A percentile compares a stretch with the other conserved stretches of the same genome.
phyloP scores from a whole-genome alignment of 306 rosid species.

The Macrotyloma uniflorum region DNA sequence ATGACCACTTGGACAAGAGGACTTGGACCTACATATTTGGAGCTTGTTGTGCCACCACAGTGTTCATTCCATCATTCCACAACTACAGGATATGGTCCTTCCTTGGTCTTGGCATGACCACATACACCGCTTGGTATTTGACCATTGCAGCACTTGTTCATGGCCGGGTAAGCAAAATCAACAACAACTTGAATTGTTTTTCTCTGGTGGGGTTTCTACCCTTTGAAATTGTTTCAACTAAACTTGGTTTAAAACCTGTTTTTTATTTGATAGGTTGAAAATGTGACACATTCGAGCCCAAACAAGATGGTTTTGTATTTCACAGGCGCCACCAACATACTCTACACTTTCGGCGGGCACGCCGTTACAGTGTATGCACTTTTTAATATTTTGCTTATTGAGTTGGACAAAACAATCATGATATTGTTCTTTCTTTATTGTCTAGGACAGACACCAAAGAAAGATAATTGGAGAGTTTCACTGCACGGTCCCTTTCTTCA shows the following conservation, averaged over 20 bases:
- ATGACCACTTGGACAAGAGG: constrained; percentile 81
- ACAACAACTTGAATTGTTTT: constrained; percentile 1
- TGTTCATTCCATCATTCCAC: constrained; percentile 88
- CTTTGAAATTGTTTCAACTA: constrained; percentile 2
- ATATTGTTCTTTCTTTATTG: constrained; percentile 32
- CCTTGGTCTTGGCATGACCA: constrained; percentile 93
- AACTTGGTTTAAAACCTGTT: background rate
- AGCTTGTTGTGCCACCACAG: constrained; percentile 92
- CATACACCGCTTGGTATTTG: constrained; percentile 90
- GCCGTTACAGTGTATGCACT: constrained; percentile 48
- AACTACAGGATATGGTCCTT: constrained; percentile 94
- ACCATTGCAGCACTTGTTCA: constrained; percentile 75
- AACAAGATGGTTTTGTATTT: constrained; percentile 45
- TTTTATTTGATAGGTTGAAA: constrained; percentile 34
- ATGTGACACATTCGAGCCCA: constrained; percentile 46
- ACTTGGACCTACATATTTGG: constrained; percentile 92
- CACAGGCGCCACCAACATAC: constrained; percentile 55
- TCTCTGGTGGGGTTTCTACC: background rate
- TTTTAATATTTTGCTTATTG: constrained; percentile 23
- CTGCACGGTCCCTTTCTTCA: constrained; percentile 34
- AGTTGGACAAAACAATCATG: constrained; percentile 30
- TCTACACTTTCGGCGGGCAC: constrained; percentile 56
- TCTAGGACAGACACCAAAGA: background rate
- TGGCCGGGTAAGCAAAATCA: constrained; percentile 62
- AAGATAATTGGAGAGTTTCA: constrained; percentile 17